These are phyloP conservation scores for Wallacemonas sp. DNA, from an alignment of 208 protist species.

Conservation along the genomic window DNA sequence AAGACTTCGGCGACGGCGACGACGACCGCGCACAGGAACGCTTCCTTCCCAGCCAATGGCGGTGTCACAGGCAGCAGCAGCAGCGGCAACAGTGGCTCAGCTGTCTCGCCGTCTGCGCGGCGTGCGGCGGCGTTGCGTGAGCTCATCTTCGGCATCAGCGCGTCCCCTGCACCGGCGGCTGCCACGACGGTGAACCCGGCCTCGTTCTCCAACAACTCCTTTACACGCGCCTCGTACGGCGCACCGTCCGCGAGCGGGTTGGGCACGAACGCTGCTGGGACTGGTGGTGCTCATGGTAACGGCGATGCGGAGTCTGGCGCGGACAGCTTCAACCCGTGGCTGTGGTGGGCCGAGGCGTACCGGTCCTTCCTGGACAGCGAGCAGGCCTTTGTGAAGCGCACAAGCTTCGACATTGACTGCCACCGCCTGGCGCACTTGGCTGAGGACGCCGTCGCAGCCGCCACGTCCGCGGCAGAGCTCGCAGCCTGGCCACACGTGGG, in stretches of 20 bases:
- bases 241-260: not conserved
- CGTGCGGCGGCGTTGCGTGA: not conserved
- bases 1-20: not conserved
- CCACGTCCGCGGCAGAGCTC: not conserved
- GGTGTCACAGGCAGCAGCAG: not conserved
- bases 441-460: slow-evolving; percentile 13
- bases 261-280: too few relatives aligned
- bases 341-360: slow-evolving; percentile 78
- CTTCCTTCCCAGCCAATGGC: not conserved
- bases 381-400: slow-evolving; percentile 73
- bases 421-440: slow-evolving; percentile 31
- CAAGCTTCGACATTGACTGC: slow-evolving; percentile 77
- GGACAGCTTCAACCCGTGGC: slow-evolving; percentile 37
- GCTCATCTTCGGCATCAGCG: slow-evolving; percentile 1
- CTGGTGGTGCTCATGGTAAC: not conserved
- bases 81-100: not conserved
- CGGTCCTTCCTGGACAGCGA: slow-evolving; percentile 73
- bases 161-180: not conserved
- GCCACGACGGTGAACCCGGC: not conserved
- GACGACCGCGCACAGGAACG: not conserved
- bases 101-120: slow-evolving; percentile 9
- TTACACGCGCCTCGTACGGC: not conserved
- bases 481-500: not conserved
- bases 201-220: not conserved
- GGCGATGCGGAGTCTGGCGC: not conserved